These are phyloP conservation scores for Usnea hakonensis DNA, from an alignment of 495 filamentous ascomycete species.

Conservation along the genomic window DNA sequence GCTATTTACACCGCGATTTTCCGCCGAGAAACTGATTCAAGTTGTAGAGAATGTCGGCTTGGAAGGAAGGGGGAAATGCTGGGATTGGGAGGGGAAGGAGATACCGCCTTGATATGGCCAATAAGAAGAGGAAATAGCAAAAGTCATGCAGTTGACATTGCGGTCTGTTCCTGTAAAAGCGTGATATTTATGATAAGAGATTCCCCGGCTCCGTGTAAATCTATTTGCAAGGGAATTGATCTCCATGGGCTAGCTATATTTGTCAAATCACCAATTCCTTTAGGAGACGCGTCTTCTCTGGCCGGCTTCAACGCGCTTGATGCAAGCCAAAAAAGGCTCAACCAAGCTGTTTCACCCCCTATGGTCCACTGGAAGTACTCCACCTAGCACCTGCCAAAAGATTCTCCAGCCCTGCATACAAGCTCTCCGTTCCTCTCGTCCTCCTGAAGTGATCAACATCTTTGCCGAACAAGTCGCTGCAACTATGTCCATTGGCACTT, in stretches of 20 bases:
- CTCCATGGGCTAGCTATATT: neutral
- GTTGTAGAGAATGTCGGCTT: slow-evolving; percentile 41
- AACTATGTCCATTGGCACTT: neutral
- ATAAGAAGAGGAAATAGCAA: neutral
- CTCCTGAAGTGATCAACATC: neutral
- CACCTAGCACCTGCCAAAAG: slow-evolving; percentile 5
- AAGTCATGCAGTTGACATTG: neutral
- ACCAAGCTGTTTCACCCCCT: neutral
- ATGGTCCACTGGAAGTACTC: slow-evolving; percentile 9
- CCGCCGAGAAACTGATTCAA: slow-evolving; percentile 51
- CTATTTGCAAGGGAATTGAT: too few species aligned
- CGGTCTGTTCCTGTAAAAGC: too few species aligned
- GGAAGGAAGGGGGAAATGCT: slow-evolving; percentile 56
- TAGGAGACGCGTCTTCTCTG: neutral
- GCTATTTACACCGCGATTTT: slow-evolving; percentile 54
- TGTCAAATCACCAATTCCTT: neutral
- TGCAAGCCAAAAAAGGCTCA: neutral
- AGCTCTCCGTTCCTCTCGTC: neutral
- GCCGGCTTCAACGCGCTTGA: neutral
- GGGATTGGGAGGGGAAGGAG: slow-evolving; percentile 72
- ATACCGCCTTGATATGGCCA: slow-evolving; percentile 46
- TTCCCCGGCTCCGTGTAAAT: too few species aligned
- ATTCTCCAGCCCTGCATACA: slow-evolving; percentile 6
- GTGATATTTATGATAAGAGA: too few species aligned
- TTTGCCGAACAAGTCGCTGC: neutral